Base-by-base conservation (phyloP, 495 filamentous ascomycete genomes). In the Penicillium odoratum region DNA sequence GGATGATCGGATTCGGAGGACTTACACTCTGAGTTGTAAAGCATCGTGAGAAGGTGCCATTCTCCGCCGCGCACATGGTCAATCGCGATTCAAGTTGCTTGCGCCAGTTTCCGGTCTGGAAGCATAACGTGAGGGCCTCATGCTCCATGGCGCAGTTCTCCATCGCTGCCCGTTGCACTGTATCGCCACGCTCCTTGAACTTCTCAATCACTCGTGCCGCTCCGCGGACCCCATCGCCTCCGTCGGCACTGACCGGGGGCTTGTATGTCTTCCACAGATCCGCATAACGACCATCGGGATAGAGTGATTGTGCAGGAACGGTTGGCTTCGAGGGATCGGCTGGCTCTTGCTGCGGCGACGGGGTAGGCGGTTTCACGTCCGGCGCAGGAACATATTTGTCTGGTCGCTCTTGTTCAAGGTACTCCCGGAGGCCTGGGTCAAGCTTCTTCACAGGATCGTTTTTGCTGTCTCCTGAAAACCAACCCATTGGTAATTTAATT, bases 121-220 rank as follows among this genome's bases (percentile, higher is more conserved):
- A 95, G 76, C 94, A 98, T 3, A 85, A 76, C 49, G 81, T 81
- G 74, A 93, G 81, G 26, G 81, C 85, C 62, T 86, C 74, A 71
- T 96, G 88, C 73, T 97, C 92, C 53, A 90, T 60, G 0, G 91
- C 88, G 76, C 94, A 98, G 70, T 97, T 98, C 76, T 98, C 95
- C 61, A 96, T 76, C 13, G 94, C 94, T 7, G 89, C 90, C 18
- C 83, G 80, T 18, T 90, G 89, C 52, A 98, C 91, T 53, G 82
- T 78, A 18, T 82, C 83, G 63, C 87, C 89, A 57, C 91, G 88
- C 66, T 89, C 83, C 72, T 96, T 96, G 80, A 87, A 92, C 25
- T 82, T 84, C 50, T 92, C 89, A 29, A 97, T 78, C 55, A 97
- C 84, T 67, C 88, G 82, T 44, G 93, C 85, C 31, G 84, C 85